Conservation (phyloP, 768 basidiomycete species). For the Pleurotus sapidus region DNA sequence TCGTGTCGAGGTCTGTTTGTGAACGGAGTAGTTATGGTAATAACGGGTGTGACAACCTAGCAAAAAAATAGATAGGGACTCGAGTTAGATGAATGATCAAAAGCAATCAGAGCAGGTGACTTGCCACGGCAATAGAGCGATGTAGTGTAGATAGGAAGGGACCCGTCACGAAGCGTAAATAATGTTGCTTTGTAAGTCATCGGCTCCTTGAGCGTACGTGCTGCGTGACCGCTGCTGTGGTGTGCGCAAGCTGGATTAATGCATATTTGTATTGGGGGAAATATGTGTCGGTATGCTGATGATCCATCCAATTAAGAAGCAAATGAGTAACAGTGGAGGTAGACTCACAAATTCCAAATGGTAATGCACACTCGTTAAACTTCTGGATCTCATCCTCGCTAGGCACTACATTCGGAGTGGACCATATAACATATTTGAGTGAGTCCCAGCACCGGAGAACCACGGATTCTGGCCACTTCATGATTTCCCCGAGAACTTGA, state of each 20-base stretch:
- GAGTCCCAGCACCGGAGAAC: no score
- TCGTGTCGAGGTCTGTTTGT: constrained; percentile 4
- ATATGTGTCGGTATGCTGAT: not conserved
- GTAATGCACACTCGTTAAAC: no score
- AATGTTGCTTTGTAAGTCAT: constrained; percentile 14
- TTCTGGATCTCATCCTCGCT: no score
- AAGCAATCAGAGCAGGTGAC: no score
- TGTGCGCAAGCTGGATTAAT: not conserved
- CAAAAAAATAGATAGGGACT: constrained; percentile 8
- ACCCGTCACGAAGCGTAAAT: constrained; percentile 17
- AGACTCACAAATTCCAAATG: no score
- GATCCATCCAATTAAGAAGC: no score
- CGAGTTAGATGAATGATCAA: constrained; percentile 1
- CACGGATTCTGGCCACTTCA: no score
- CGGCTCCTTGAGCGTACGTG: not conserved
- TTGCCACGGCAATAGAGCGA: constrained; percentile 20
- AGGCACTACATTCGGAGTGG: no score
- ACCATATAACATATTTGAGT: no score
- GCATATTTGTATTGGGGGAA: not conserved
- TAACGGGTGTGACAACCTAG: constrained; percentile 14
- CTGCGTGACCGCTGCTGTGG: no score
- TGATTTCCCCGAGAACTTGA: no score
- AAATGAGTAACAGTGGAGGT: no score
- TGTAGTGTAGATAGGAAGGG: constrained; percentile 19
- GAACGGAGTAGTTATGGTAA: constrained; percentile 22